Base-by-base conservation (phyloP, 495 filamentous ascomycete species). In the Penicillium paradoxum region DNA sequence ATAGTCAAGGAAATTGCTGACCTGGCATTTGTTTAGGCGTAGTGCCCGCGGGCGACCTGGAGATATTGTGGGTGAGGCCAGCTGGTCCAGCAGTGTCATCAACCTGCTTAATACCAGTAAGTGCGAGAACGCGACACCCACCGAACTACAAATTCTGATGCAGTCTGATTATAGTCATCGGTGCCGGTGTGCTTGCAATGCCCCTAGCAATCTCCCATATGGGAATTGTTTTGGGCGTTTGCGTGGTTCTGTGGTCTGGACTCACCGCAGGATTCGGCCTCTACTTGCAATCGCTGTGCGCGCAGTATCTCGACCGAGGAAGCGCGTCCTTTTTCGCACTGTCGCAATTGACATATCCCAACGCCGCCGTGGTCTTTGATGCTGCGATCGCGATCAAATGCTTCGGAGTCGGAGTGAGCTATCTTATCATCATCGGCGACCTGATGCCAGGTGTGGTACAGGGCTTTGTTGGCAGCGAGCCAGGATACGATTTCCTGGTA, bases 391-490 rank as follows among this genome's bases (percentile, higher is more conserved):
- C 92, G 6, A 88, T 98, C 63, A 98, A 98, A 64, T 98, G 93
- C 66, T 97, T 97, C 70, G 93, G 86, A 50, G 93, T 98, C 15
- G 95, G 87, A 7, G 87, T 97, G 37, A 95, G 90, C 65, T 98
- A 98, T 69, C 81, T 98, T 59, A 98, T 97, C 56, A 96, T 98
- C 58, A 97, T 98, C 59, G 93, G 93, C 15, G 93, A 98, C 64
- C 75, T 98, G 57, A 98, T 98, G 93, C 93, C 95, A 2, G 93
- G 89, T 4, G 93, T 98, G 8, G 83, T 93, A 0, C 73, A 80
- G 63, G 91, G 90, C 1, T 87, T 91, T 65, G 76, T 72, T 42
- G 82, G 85, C 41, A 73, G 76, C 37, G 78, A 76, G 4, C 81
- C 78, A 0, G 78, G 74, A 4, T 75, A 85, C 44, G 77, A 80